phyloP scores from a whole-genome alignment of 83 land plant genomes.

The Isoetes engelmannii region DNA sequence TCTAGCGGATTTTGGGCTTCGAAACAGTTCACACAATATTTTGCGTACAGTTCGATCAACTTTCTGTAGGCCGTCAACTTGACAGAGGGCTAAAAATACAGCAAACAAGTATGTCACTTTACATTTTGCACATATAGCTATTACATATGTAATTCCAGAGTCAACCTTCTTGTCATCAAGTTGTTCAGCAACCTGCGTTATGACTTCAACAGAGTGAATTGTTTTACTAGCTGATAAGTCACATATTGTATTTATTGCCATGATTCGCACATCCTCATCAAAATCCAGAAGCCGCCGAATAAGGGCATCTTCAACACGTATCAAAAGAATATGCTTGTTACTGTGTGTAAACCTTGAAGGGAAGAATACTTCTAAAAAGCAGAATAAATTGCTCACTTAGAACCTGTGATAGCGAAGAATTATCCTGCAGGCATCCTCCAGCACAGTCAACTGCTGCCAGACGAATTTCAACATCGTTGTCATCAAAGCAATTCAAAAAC shows the following conservation, averaged over 20 bases:
- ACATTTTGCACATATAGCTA: not conserved
- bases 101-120: not conserved
- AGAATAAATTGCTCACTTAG: not conserved
- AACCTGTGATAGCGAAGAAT: not conserved
- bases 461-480: no score
- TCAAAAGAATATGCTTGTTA: not conserved
- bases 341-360: not conserved
- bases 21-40: constrained; percentile 44
- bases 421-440: no score
- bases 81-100: constrained; percentile 39
- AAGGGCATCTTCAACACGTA: not conserved
- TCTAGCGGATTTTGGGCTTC: constrained; percentile 23
- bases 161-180: constrained; percentile 75
- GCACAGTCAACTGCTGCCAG: no score
- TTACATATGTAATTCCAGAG: not conserved
- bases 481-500: no score
- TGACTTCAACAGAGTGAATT: constrained; percentile 26
- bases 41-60: constrained; percentile 46
- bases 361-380: not conserved
- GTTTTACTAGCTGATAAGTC: constrained; percentile 44
- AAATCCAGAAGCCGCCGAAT: constrained; percentile 50
- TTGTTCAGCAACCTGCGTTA: constrained; percentile 42
- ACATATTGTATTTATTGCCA: constrained; percentile 52
- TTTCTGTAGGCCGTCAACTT: constrained; percentile 47
- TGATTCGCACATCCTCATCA: constrained; percentile 59